Conservation (phyloP, 441 rosid genomes). For the Arabidopsis hybrid region DNA sequence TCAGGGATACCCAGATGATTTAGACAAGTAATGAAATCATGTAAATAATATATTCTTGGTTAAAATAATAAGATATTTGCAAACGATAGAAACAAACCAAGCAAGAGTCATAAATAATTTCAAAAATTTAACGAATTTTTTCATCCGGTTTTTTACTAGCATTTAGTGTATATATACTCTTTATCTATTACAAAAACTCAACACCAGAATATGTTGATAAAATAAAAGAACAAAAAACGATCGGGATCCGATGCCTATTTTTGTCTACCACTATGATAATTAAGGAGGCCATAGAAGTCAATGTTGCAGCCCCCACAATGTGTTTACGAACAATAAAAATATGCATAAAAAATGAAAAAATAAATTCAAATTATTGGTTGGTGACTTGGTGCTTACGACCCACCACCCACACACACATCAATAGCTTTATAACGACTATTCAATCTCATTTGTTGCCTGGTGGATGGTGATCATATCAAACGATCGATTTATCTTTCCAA, state of each 20-base stretch:
- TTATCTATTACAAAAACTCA: slow-evolving; percentile 6
- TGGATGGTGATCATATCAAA: slow-evolving; percentile 41
- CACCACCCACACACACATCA: slow-evolving; percentile 46
- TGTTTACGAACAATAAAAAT: slow-evolving; percentile 29
- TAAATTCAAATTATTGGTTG: slow-evolving; percentile 41
- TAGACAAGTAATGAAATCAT: too few species aligned
- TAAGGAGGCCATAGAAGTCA: slow-evolving; percentile 41
- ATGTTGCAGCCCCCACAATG: slow-evolving; percentile 42
- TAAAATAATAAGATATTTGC: too few species aligned
- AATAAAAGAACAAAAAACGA: slow-evolving; percentile 17
- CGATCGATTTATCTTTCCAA: slow-evolving; percentile 12
- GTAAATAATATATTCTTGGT: too few species aligned
- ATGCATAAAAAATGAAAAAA: slow-evolving; percentile 27
- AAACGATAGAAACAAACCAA: too few species aligned
- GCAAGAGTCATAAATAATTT: too few species aligned
- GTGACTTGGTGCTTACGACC: slow-evolving; percentile 48
- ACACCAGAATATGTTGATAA: slow-evolving; percentile 18
- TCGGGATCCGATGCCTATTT: slow-evolving; percentile 40
- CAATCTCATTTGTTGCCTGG: slow-evolving; percentile 43
- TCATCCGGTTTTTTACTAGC: not conserved
- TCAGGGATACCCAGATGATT: too few species aligned
- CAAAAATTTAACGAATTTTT: not conserved
- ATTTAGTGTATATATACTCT: not conserved
- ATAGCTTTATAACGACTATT: slow-evolving; percentile 45
- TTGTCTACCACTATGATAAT: slow-evolving; percentile 43